These are phyloP conservation scores for Arachnopeziza araneosa DNA, from an alignment of 2,329 filamentous ascomycete genomes.

Conservation along the genomic window DNA sequence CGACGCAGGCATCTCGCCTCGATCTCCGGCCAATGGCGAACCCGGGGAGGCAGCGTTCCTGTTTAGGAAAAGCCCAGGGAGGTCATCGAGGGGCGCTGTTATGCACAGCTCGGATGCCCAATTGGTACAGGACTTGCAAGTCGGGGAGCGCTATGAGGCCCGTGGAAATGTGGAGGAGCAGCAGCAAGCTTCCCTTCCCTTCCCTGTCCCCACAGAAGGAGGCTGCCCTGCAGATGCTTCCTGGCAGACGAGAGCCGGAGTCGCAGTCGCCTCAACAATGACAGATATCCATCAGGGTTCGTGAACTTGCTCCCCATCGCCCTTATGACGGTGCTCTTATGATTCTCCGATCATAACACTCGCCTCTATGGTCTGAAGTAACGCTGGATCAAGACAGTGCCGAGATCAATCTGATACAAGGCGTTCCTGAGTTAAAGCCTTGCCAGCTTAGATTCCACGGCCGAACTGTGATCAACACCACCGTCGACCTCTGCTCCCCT, in stretches of 20 bases:
- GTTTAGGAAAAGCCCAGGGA: neutral
- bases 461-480: constrained; percentile 6
- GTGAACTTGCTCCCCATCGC: neutral
- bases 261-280: neutral
- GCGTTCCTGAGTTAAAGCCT: constrained; percentile 21
- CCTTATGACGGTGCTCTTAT: neutral
- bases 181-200: neutral
- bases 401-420: constrained; percentile 24
- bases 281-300: neutral
- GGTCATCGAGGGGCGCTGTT: constrained; percentile 9
- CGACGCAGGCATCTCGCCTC: constrained; percentile 23
- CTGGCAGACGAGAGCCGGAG: neutral
- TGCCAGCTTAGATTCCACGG: constrained; percentile 3
- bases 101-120: constrained; percentile 14
- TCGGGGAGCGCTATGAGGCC: constrained; percentile 11
- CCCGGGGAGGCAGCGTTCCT: neutral
- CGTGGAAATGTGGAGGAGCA: constrained; percentile 1
- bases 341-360: constrained; percentile 3
- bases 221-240: neutral
- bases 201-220: constrained; percentile 7
- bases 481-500: constrained; percentile 2
- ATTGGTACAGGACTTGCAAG: neutral
- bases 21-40: constrained; percentile 9
- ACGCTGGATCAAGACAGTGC: neutral
- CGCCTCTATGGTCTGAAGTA: neutral